Evolutionary conservation across 1,284 basidiomycete species (phyloP).

Genomic region (Rhizoctonia solani): DNA sequence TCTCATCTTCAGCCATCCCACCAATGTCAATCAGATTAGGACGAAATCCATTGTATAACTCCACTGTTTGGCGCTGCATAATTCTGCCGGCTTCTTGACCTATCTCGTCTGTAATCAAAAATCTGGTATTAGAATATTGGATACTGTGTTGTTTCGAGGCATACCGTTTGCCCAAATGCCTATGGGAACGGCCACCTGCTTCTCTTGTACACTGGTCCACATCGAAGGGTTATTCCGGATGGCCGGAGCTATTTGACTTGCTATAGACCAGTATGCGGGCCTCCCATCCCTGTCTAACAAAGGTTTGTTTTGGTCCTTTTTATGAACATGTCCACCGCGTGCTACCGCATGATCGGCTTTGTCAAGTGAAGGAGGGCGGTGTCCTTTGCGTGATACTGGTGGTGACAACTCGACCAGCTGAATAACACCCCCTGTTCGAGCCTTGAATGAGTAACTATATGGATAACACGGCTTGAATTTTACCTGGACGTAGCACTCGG

Average conservation of each 20-base stretch:
- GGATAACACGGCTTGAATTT: background rate
- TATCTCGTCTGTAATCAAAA: background rate
- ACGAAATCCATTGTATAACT: background rate
- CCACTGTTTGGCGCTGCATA: background rate
- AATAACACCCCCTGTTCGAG: slow-evolving; percentile 10
- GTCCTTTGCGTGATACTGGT: slow-evolving; percentile 2
- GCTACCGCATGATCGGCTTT: background rate
- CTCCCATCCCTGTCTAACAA: background rate
- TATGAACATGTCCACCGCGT: background rate
- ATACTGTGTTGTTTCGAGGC: background rate
- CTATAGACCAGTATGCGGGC: slow-evolving; percentile 11
- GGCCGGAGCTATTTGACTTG: background rate
- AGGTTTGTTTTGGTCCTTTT: background rate
- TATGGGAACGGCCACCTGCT: slow-evolving; percentile 8
- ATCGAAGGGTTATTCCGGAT: background rate
- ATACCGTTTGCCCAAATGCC: slow-evolving; percentile 17
- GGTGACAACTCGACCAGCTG: slow-evolving; percentile 6
- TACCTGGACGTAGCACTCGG: slow-evolving; percentile 13
- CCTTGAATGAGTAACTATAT: background rate
- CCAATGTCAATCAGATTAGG: slow-evolving; percentile 2
- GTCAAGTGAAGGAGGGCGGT: background rate
- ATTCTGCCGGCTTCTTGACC: slow-evolving; percentile 3
- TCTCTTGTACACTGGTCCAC: slow-evolving; percentile 23
- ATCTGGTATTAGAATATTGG: background rate
- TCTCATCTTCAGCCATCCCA: slow-evolving; percentile 8